A percentile compares a stretch with the other conserved stretches of the same genome.
phyloP scores from a whole-genome alignment of 2,329 filamentous ascomycete genomes.

The Lomentospora prolificans region DNA sequence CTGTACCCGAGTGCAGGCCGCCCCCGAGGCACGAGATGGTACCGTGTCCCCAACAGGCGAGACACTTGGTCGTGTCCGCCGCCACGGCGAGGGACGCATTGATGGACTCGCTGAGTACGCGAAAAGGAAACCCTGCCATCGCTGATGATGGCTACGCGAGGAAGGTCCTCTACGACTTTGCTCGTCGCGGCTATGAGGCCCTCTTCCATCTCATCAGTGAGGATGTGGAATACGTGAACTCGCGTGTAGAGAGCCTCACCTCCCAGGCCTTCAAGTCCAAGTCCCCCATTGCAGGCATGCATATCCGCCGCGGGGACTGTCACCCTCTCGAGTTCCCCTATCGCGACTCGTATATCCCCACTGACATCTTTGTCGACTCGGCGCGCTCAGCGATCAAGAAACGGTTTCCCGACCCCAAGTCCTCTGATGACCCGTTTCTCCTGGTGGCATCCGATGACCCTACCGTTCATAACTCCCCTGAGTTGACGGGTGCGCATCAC shows the following conservation, averaged over 20 bases:
- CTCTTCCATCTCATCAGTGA: constrained; percentile 61
- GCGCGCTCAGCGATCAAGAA: constrained; percentile 42
- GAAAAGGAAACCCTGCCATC: constrained; percentile 32
- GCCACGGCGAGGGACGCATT: constrained; percentile 52
- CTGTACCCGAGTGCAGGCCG: constrained; percentile 54
- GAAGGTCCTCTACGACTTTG: constrained; percentile 56
- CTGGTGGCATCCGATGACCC: constrained; percentile 76
- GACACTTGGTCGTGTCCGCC: constrained; percentile 64
- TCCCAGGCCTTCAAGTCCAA: constrained; percentile 18
- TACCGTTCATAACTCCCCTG: constrained; percentile 56
- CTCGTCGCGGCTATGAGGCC: constrained; percentile 60
- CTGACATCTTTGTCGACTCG: constrained; percentile 55
- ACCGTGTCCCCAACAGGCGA: constrained; percentile 67
- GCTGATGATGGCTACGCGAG: constrained; percentile 23
- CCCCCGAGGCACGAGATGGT: constrained; percentile 68
- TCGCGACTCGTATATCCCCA: constrained; percentile 65
- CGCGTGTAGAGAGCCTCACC: constrained; percentile 45
- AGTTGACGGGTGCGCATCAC: constrained; percentile 46
- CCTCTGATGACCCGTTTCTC: constrained; percentile 30
- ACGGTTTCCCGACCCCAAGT: constrained; percentile 23
- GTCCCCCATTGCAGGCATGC: constrained; percentile 51
- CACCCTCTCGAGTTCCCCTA: constrained; percentile 73
- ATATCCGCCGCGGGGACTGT: constrained; percentile 70
- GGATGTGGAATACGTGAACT: constrained; percentile 55
- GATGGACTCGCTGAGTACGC: constrained; percentile 32